Percentiles rank a stretch among this genome's conserved stretches.
These are phyloP conservation scores for Brassica balearica DNA, from an alignment of 441 rosid genomes.

Conservation along the genomic window DNA sequence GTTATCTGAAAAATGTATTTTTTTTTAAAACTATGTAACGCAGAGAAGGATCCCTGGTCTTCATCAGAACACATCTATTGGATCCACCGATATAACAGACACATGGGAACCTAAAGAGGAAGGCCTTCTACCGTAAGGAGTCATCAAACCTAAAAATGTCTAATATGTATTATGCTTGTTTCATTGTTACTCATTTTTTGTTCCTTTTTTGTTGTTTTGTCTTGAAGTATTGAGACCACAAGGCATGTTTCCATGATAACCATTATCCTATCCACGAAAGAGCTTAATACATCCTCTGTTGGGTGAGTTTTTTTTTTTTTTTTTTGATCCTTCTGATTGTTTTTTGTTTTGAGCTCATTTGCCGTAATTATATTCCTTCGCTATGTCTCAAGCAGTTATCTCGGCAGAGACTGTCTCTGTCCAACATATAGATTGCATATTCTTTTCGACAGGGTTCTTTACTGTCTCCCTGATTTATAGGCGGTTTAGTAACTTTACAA, in stretches of 20 bases:
- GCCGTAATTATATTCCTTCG: not conserved
- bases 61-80: conserved; percentile 66
- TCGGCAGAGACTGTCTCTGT: not conserved
- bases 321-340: not conserved
- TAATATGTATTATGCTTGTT: not conserved
- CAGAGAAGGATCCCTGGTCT: conserved; percentile 79
- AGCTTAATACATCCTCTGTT: conserved; percentile 63
- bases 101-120: conserved; percentile 84
- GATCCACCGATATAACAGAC: conserved; percentile 77
- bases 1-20: not conserved
- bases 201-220: conserved; percentile 11
- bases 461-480: too few species aligned
- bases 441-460: not conserved
- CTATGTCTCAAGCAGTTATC: not conserved
- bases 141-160: too few species aligned
- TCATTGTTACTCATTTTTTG: not conserved
- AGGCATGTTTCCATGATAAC: conserved; percentile 78
- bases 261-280: conserved; percentile 63
- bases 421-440: not conserved
- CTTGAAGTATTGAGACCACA: conserved; percentile 67
- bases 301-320: conserved; percentile 53
- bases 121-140: conserved; percentile 84
- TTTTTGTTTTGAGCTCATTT: not conserved
- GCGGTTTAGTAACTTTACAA: not conserved
- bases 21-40: not conserved